phyloP scores from a whole-genome alignment of 106 monocot genomes.

The Narthecium ossifragum region DNA sequence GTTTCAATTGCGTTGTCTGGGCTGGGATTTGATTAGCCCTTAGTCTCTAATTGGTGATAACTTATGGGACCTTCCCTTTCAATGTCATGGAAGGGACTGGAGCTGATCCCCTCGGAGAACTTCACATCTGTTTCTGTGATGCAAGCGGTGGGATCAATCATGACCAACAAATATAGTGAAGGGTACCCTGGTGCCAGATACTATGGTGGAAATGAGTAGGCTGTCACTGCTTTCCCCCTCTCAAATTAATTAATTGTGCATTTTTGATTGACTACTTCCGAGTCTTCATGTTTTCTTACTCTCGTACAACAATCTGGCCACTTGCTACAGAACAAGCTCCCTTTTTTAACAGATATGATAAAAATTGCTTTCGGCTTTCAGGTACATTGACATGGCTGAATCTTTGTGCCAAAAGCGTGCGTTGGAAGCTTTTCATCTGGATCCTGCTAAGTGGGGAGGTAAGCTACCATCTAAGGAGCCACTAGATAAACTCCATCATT shows the following conservation, averaged over 20 bases:
- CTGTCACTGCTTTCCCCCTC: neutral
- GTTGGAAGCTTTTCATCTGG: constrained; percentile 77
- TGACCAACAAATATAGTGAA: constrained; percentile 99
- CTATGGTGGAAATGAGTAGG: constrained; percentile 99
- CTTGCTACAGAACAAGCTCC: too few species aligned
- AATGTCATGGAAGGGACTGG: constrained; percentile 53
- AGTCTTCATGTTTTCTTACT: neutral
- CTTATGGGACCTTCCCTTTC: neutral
- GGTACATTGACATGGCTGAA: constrained; percentile 99
- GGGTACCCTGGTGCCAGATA: constrained; percentile 99
- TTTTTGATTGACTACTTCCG: neutral
- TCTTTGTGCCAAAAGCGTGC: constrained; percentile 92
- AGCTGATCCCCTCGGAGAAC: constrained; percentile 97
- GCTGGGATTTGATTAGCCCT: neutral
- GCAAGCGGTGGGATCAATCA: constrained; percentile 98
- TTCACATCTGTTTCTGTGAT: constrained; percentile 94
- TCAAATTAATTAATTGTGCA: neutral
- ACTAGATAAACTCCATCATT: too few species aligned
- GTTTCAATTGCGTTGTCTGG: neutral
- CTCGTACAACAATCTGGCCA: neutral
- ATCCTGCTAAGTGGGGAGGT: constrained; percentile 98
- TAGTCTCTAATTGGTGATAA: neutral
- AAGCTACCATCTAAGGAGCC: too few species aligned
- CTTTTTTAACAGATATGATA: neutral
- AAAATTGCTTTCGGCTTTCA: constrained; percentile 7